phyloP scores from a whole-genome alignment of 2,329 filamentous ascomycete genomes.

The Nannizziopsis barbatae region DNA sequence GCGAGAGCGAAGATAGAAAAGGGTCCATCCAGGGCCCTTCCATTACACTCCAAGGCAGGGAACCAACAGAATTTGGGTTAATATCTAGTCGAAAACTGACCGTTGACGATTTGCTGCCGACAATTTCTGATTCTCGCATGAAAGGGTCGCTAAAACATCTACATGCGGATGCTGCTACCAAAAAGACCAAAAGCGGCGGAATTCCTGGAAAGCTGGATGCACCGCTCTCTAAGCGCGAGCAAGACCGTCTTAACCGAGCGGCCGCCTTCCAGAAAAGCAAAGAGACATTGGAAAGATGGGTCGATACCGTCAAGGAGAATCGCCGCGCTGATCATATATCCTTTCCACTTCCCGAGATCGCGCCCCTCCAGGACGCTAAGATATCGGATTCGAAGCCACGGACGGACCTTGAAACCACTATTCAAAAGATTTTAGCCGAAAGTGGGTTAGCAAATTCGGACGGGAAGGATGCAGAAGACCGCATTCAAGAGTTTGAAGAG shows the following conservation, averaged over 20 bases:
- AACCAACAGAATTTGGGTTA: constrained; percentile 50
- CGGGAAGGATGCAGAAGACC: constrained; percentile 49
- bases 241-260: constrained; percentile 69
- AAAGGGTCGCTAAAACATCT: constrained; percentile 71
- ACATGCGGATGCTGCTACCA: constrained; percentile 26
- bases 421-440: constrained; percentile 79
- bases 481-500: constrained; percentile 58
- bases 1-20: constrained; percentile 28
- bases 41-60: constrained; percentile 47
- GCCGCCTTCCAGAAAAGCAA: constrained; percentile 86
- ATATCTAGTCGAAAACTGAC: constrained; percentile 57
- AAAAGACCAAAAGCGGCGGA: constrained; percentile 43
- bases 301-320: constrained; percentile 89
- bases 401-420: constrained; percentile 74
- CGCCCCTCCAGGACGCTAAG: constrained; percentile 46
- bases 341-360: constrained; percentile 71
- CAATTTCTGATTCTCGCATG: constrained; percentile 60
- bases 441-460: constrained; percentile 58
- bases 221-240: constrained; percentile 72
- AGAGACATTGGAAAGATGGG: constrained; percentile 81
- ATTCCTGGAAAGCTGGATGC: constrained; percentile 63
- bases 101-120: constrained; percentile 62
- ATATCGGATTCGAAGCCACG: constrained; percentile 50
- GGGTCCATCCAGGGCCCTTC: constrained; percentile 24
- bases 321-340: constrained; percentile 78